phyloP scores from a whole-genome alignment of 2,329 filamentous ascomycete genomes.

The Aspergillus puulaauensis region DNA sequence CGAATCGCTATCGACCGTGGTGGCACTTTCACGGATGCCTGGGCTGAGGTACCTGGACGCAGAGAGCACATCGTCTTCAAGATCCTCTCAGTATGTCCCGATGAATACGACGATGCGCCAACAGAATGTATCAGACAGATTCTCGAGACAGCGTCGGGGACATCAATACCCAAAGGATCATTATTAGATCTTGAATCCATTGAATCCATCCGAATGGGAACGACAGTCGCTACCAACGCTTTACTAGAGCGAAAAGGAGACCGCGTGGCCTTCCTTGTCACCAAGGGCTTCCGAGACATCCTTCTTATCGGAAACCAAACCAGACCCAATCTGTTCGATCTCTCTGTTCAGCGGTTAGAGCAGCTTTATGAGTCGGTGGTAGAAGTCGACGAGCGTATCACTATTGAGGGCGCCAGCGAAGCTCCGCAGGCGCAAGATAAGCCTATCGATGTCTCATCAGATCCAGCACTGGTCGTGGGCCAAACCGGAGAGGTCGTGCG shows the following conservation, averaged over 20 bases:
- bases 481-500: constrained; percentile 64
- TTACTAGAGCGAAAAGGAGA: constrained; percentile 44
- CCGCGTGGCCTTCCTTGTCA: constrained; percentile 46
- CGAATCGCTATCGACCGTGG: constrained; percentile 14
- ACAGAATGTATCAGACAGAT: constrained; percentile 14
- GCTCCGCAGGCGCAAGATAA: constrained; percentile 21
- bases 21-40: constrained; percentile 10
- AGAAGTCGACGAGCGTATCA: constrained; percentile 47
- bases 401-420: constrained; percentile 24
- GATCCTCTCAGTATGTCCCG: constrained; percentile 11
- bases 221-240: constrained; percentile 86
- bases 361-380: constrained; percentile 24
- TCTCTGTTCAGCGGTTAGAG: constrained; percentile 78
- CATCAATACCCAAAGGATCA: constrained; percentile 7
- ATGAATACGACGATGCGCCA: constrained; percentile 13
- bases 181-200: constrained; percentile 15
- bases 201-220: constrained; percentile 77
- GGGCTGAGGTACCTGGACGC: constrained; percentile 10
- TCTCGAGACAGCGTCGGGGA: constrained; percentile 7
- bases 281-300: constrained; percentile 79
- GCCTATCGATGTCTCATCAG: constrained; percentile 31
- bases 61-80: constrained; percentile 12
- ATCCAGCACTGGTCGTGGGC: constrained; percentile 61
- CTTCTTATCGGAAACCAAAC: constrained; percentile 84
- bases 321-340: constrained; percentile 79